These are phyloP conservation scores for Phaffomyces thermotolerans DNA, from an alignment of 805 yeast genomes.

Conservation along the genomic window DNA sequence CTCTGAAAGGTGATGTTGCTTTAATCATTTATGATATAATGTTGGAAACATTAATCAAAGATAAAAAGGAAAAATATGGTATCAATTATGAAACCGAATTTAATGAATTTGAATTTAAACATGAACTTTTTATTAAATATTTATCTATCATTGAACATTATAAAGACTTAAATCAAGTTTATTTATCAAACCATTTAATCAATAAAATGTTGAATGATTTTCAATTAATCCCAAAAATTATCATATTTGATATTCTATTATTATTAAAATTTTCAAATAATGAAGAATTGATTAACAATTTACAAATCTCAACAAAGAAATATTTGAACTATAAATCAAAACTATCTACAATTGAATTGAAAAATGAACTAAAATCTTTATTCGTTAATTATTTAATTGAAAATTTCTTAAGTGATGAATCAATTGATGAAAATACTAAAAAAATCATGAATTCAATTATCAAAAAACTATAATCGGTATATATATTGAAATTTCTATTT, in stretches of 20 bases:
- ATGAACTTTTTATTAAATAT: conserved; percentile 32
- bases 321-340: conserved; percentile 54
- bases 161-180: conserved; percentile 57
- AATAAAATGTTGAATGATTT: conserved; percentile 40
- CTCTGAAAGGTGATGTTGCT: conserved; percentile 66
- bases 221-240: conserved; percentile 32
- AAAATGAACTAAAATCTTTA: conserved; percentile 27
- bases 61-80: conserved; percentile 19
- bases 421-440: conserved; percentile 13
- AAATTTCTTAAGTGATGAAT: conserved; percentile 29
- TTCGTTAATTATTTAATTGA: conserved; percentile 22
- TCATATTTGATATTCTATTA: conserved; percentile 51
- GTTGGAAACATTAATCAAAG: conserved; percentile 37
- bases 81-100: conserved; percentile 43
- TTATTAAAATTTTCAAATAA: conserved; percentile 52
- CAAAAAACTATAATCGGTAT: conserved; percentile 13
- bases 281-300: conserved; percentile 44
- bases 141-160: conserved; percentile 58
- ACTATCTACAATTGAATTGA: conserved; percentile 22
- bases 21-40: conserved; percentile 61
- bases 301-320: conserved; percentile 67
- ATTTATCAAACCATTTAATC: conserved; percentile 60
- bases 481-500: too few relatives aligned
- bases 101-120: conserved; percentile 45
- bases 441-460: conserved; percentile 20